phyloP scores from a whole-genome alignment of 2,329 filamentous ascomycete species.

The Truncatella angustata region DNA sequence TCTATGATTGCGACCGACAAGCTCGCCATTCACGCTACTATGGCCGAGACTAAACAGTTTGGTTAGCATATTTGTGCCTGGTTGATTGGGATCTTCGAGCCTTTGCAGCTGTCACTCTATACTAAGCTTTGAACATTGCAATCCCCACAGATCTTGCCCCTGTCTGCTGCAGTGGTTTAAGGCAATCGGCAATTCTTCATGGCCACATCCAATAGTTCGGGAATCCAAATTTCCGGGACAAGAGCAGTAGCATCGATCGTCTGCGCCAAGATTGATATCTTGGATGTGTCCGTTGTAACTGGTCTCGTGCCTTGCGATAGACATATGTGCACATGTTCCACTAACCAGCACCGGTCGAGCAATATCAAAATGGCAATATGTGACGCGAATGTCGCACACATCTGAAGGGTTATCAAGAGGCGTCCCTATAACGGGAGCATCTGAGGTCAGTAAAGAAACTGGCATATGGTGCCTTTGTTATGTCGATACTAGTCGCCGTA shows the following conservation, averaged over 20 bases:
- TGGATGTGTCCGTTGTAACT: not conserved
- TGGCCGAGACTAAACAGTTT: not conserved
- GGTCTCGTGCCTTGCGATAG: not conserved
- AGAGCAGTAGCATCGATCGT: not conserved
- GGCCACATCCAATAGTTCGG: not conserved
- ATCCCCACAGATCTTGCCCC: not conserved
- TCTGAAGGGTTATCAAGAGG: too few species aligned
- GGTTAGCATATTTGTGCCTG: not conserved
- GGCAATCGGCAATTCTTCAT: not conserved
- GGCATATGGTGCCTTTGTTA: too few species aligned
- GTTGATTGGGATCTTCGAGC: not conserved
- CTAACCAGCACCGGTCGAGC: too few species aligned
- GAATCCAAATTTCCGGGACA: not conserved
- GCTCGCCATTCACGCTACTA: not conserved
- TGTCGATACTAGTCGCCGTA: too few species aligned
- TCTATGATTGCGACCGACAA: too few species aligned
- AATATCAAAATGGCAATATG: too few species aligned
- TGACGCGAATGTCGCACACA: too few species aligned
- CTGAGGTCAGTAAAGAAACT: too few species aligned
- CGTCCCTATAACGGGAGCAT: too few species aligned
- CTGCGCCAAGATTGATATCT: not conserved
- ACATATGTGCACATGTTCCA: not conserved
- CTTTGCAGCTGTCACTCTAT: not conserved
- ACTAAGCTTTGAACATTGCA: not conserved
- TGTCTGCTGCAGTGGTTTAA: too few species aligned